A percentile compares a stretch with the other conserved stretches of the same genome.
Evolutionary conservation across 176 grass and related monocot species (phyloP).

Genomic region (Carex cristatella): DNA sequence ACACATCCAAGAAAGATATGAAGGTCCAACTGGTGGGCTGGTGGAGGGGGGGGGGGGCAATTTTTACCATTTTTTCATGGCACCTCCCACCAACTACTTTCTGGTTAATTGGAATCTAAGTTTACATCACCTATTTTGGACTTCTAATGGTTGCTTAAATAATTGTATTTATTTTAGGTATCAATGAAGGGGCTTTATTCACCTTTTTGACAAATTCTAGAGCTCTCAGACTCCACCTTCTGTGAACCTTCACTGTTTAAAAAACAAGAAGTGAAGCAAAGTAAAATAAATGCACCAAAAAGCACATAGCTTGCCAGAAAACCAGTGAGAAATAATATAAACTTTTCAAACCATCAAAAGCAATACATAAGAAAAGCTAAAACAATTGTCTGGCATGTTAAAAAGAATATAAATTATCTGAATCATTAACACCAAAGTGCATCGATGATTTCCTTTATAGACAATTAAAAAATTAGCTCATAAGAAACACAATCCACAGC

Average conservation of each 20-base stretch:
- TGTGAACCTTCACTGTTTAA: neutral
- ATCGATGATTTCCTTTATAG: neutral
- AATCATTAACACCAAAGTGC: neutral
- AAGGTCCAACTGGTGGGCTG: neutral
- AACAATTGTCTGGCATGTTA: neutral
- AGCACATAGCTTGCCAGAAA: neutral
- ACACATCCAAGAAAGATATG: neutral
- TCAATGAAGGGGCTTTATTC: neutral
- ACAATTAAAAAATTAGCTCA: neutral
- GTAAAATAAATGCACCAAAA: neutral
- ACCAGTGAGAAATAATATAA: neutral
- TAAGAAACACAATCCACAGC: neutral
- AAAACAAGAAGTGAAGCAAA: neutral
- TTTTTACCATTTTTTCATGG: neutral
- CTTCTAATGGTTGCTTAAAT: neutral
- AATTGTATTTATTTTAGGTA: neutral
- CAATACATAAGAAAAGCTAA: neutral
- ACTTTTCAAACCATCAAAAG: neutral
- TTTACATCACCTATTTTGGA: neutral
- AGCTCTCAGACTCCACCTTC: neutral
- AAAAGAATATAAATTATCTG: neutral
- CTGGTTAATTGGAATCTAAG: neutral
- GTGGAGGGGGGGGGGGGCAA: no score
- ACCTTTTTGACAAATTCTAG: neutral
- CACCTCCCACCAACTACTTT: neutral